Evolutionary conservation across 2,329 filamentous ascomycete genomes (phyloP).

Genomic region (Aureobasidium melanogenum): DNA sequence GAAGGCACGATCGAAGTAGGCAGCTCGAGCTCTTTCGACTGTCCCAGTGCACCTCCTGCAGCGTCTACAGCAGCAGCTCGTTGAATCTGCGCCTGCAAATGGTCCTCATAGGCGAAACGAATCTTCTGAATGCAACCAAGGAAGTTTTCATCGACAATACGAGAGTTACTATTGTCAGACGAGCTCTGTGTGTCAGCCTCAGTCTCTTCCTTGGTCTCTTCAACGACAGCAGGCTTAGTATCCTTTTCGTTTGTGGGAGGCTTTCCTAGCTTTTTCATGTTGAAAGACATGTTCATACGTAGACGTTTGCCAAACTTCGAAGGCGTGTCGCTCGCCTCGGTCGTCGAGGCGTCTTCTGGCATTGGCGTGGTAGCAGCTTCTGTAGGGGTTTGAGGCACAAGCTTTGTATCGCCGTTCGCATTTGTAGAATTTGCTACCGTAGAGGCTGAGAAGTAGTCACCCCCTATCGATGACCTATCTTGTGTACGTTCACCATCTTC

Average conservation of each 20-base stretch:
- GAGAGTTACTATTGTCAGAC: conserved; percentile 52
- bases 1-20: conserved; percentile 61
- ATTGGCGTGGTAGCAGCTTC: conserved; percentile 30
- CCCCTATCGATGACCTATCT: conserved; percentile 47
- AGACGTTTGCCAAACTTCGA: conserved; percentile 69
- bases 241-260: conserved; percentile 56
- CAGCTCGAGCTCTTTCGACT: conserved; percentile 29
- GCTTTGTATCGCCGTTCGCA: conserved; percentile 4
- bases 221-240: conserved; percentile 49
- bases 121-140: conserved; percentile 64
- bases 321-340: conserved; percentile 43
- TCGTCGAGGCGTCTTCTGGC: conserved; percentile 26
- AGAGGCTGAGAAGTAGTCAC: conserved; percentile 67
- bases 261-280: conserved; percentile 71
- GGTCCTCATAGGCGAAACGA: conserved; percentile 62
- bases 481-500: conserved; percentile 46
- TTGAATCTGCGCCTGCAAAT: conserved; percentile 41
- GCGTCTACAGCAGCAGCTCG: conserved; percentile 23
- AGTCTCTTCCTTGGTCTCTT: conserved; percentile 56
- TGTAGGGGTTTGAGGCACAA: conserved; percentile 23
- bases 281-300: conserved; percentile 60
- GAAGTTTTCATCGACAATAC: conserved; percentile 67
- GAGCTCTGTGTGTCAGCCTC: conserved; percentile 52
- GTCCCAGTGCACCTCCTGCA: conserved; percentile 22
- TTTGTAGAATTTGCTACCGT: conserved; percentile 24